Percentiles rank a stretch among this genome's conserved stretches.
Evolutionary conservation across 1,139 yeast species (phyloP).

Genomic region (Pneumocystis sp.): DNA sequence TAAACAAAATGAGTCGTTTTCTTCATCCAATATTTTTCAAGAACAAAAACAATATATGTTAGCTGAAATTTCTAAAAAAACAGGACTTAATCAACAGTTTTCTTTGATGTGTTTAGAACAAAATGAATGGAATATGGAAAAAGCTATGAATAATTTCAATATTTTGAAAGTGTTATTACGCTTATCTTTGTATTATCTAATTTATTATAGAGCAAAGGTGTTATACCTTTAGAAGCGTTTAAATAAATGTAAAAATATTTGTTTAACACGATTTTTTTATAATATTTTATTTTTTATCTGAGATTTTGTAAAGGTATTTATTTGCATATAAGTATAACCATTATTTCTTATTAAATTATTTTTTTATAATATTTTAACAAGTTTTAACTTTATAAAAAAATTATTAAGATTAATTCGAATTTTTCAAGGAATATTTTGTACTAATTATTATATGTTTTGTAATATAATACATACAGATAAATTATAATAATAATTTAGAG

Average conservation of each 20-base stretch:
- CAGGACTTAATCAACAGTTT: constrained; percentile 62
- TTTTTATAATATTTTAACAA: neutral
- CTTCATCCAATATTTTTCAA: constrained; percentile 13
- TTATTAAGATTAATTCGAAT: neutral
- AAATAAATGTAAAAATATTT: neutral
- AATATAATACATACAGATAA: neutral
- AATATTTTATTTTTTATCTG: neutral
- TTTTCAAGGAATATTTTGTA: too few species aligned
- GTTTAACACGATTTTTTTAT: neutral
- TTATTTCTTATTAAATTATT: neutral
- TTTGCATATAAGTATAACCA: neutral
- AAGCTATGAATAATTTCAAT: constrained; percentile 56
- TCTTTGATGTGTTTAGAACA: constrained; percentile 78
- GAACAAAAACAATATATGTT: constrained; percentile 47
- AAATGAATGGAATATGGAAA: constrained; percentile 68
- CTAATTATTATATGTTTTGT: neutral
- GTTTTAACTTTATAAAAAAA: neutral
- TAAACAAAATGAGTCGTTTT: neutral
- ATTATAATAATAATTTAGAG: neutral
- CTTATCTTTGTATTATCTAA: neutral
- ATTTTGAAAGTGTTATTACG: constrained; percentile 5
- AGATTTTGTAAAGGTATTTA: neutral
- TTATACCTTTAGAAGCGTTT: neutral
- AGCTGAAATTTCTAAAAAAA: constrained; percentile 51
- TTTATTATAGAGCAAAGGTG: neutral